A percentile compares a stretch with the other conserved stretches of the same genome.
phyloP scores from a whole-genome alignment of 495 filamentous ascomycete genomes.

The Penicillium crystallinum region DNA sequence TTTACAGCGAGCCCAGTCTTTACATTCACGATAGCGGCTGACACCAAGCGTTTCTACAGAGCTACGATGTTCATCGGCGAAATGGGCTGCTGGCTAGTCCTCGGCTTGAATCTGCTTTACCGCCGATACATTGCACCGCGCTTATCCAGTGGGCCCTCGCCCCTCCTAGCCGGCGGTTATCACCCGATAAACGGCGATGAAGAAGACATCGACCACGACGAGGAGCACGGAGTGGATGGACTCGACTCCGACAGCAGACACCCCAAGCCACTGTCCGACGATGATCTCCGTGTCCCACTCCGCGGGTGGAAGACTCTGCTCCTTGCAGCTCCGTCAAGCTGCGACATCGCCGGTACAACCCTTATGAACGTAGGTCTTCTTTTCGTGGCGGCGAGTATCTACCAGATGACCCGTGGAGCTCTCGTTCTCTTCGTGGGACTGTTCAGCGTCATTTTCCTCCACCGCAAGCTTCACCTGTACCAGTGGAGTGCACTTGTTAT shows the following conservation, averaged over 20 bases:
- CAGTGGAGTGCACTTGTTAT: slow-evolving; percentile 86
- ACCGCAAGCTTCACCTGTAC: slow-evolving; percentile 67
- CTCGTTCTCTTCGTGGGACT: slow-evolving; percentile 92
- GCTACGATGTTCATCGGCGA: slow-evolving; percentile 93
- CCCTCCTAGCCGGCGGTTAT: slow-evolving; percentile 57
- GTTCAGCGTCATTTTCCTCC: slow-evolving; percentile 88
- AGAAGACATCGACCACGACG: slow-evolving; percentile 44
- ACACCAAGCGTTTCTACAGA: slow-evolving; percentile 17
- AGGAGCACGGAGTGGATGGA: slow-evolving; percentile 31
- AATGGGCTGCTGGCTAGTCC: slow-evolving; percentile 85
- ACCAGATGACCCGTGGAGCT: slow-evolving; percentile 96
- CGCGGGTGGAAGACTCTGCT: slow-evolving; percentile 68
- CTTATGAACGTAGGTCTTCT: slow-evolving; percentile 94
- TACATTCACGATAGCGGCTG: not conserved
- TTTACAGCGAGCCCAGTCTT: not conserved
- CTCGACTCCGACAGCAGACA: slow-evolving; percentile 32
- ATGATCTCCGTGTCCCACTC: slow-evolving; percentile 51
- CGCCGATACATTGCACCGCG: slow-evolving; percentile 46
- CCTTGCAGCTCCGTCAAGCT: slow-evolving; percentile 81
- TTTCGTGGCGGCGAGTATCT: slow-evolving; percentile 91
- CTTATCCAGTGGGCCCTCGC: slow-evolving; percentile 29
- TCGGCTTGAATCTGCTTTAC: slow-evolving; percentile 61
- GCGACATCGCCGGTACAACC: slow-evolving; percentile 91
- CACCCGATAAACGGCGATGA: slow-evolving; percentile 50
- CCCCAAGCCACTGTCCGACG: slow-evolving; percentile 44